phyloP scores from a whole-genome alignment of 768 basidiomycete species.

The Gymnopilus dilepis region DNA sequence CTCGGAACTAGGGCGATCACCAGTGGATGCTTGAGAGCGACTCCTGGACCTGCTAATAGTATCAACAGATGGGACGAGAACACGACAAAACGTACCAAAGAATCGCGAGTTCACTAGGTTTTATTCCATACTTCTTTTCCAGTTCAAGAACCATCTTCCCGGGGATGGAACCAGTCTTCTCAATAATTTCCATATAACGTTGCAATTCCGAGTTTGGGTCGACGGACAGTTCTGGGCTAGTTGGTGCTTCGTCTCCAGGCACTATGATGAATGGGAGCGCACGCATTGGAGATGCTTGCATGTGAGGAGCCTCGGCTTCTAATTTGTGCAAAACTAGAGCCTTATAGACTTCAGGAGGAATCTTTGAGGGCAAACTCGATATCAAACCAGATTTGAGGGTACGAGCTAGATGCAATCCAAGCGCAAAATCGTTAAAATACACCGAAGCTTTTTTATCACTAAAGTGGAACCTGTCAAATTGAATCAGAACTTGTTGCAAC shows the following conservation, averaged over 20 bases:
- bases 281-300: too few relatives aligned
- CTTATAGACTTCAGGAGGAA: neutral
- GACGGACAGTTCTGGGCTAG: neutral
- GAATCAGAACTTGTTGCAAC: neutral
- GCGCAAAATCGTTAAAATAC: neutral
- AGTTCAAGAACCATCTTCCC: neutral
- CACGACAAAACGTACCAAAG: conserved; percentile 1
- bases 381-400: conserved; percentile 3
- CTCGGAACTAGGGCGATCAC: neutral
- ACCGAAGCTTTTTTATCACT: neutral
- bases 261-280: too few relatives aligned
- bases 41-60: neutral
- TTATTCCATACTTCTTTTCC: neutral
- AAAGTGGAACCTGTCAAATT: neutral
- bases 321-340: neutral
- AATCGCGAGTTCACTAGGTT: neutral
- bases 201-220: neutral
- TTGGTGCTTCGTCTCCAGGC: too few relatives aligned
- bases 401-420: neutral
- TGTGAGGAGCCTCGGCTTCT: neutral
- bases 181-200: neutral
- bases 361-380: neutral
- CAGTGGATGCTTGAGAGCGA: neutral
- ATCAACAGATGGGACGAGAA: neutral
- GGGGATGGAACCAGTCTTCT: neutral